Evolutionary conservation across 2,329 filamentous ascomycete species (phyloP).

Genomic region (Amauroascus verrucosus): DNA sequence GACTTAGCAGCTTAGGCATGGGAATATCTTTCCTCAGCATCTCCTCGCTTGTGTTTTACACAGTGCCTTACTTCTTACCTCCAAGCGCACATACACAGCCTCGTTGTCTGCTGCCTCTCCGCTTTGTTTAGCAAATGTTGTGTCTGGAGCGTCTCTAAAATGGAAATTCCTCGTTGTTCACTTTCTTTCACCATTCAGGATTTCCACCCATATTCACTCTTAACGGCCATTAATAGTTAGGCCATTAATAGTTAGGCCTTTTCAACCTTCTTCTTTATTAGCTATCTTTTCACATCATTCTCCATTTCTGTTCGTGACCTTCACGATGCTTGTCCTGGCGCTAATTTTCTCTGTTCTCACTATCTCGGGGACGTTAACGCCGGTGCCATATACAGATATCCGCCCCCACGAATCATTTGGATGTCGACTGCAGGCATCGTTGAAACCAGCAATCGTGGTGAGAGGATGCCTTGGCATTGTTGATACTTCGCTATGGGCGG

Average conservation of each 20-base stretch:
- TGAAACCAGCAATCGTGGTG: neutral
- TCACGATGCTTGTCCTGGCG: conserved; percentile 18
- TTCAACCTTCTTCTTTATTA: conserved; percentile 11
- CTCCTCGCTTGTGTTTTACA: neutral
- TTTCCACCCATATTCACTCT: no score
- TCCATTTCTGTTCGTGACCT: conserved; percentile 5
- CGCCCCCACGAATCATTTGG: conserved; percentile 17
- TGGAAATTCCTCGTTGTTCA: no score
- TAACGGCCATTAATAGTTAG: no score
- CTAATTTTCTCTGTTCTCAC: conserved; percentile 19
- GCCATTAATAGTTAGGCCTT: no score
- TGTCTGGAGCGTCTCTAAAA: no score
- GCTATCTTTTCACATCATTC: conserved; percentile 3
- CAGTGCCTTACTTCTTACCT: neutral
- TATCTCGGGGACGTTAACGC: conserved; percentile 21
- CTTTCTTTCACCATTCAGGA: no score
- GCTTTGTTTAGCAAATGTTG: conserved; percentile 9
- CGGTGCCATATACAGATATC: conserved; percentile 18
- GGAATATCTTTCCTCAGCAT: no score
- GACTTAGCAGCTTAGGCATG: neutral
- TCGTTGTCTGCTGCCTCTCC: conserved; percentile 4
- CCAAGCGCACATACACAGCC: neutral
- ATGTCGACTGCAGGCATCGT: neutral
- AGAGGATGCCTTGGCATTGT: neutral
- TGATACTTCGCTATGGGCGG: neutral